These are phyloP conservation scores for Globisporangium camurandrum DNA, from an alignment of 352 stramenopile species.

Conservation along the genomic window DNA sequence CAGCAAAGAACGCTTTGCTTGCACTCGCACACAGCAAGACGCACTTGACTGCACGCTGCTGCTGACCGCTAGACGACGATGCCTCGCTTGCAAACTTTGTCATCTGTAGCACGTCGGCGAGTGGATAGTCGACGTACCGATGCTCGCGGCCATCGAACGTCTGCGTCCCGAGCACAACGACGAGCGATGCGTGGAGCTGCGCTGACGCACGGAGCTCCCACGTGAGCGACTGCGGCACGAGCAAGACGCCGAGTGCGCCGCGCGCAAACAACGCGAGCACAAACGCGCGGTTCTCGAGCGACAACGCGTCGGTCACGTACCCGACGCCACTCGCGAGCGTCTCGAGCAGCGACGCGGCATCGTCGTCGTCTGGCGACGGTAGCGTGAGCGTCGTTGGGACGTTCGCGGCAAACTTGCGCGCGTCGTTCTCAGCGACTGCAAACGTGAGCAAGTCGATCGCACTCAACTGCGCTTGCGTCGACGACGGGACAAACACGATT, in stretches of 20 bases:
- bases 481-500: constrained; percentile 97
- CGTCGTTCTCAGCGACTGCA: constrained; percentile 80
- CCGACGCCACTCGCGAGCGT: constrained; percentile 92
- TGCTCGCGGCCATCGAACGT: constrained; percentile 95
- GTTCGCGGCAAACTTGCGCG: constrained; percentile 50
- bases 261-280: constrained; percentile 87
- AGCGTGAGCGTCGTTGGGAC: constrained; percentile 28
- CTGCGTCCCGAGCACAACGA: constrained; percentile 98
- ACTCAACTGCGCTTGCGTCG: constrained; percentile 97
- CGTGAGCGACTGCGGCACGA: constrained; percentile 92
- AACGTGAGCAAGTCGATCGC: constrained; percentile 99
- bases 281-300: constrained; percentile 81
- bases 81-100: constrained; percentile 79
- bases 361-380: constrained; percentile 84
- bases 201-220: constrained; percentile 84
- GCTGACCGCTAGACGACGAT: too few species aligned
- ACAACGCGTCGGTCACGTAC: constrained; percentile 94
- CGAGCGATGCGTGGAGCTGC: constrained; percentile 85
- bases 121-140: constrained; percentile 96
- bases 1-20: constrained; percentile 98
- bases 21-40: constrained; percentile 95
- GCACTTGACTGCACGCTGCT: constrained; percentile 84
- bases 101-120: constrained; percentile 98
- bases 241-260: constrained; percentile 88
- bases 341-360: constrained; percentile 89